Evolutionary conservation across 2,329 filamentous ascomycete genomes (phyloP), one percentile per base, ranked within the genome.

Genomic region (Fusarium ambrosium): DNA sequence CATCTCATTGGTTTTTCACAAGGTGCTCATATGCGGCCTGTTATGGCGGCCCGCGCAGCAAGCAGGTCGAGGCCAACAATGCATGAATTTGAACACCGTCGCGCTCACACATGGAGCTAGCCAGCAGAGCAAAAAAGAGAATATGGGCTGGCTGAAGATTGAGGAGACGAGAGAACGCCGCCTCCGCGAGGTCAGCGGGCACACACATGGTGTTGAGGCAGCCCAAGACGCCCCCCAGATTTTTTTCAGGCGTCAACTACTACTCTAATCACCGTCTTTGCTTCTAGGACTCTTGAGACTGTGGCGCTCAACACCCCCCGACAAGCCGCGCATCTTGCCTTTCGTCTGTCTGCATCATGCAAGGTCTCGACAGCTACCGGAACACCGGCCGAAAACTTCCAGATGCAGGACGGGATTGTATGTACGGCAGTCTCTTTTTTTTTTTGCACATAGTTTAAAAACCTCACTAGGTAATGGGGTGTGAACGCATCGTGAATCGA

Each of bases 51-150:
- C 72, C 32, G 53, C 48, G 45, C 45, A 32, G 29, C 29, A 32
- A 29, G 29, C 29, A 51, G 64, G 68, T 72, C 68, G 59, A 63
- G 72, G 68, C 64, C 24, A 27, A 27, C 68, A 51, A 51, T 60
- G 62, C 68, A 56, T 56, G 32, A 56, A 66, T 27, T 32, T 72
- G 68, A 71, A 74, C 71, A 27, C 39, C 32, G 41, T 41, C 24
- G 18, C 27, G 29, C 24, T 27, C 53, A 20, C 53, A 51, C 24
- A 53, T 29, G 48, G 48, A 53, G 27, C 48, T 53, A 53, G 48
- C 48, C 48, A 53, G 24, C 48, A 51, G 24, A 51, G 24, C 14
- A 27, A 6, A 16, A 9, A 37, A 10, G 9, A 32, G 29, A 32
- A 32, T 10, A 37, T 37, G 36, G 39, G 45, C 45, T 51, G 48